These are phyloP conservation scores for Pseudofabraea citricarpa DNA, from an alignment of 2,329 filamentous ascomycete species.

Conservation along the genomic window DNA sequence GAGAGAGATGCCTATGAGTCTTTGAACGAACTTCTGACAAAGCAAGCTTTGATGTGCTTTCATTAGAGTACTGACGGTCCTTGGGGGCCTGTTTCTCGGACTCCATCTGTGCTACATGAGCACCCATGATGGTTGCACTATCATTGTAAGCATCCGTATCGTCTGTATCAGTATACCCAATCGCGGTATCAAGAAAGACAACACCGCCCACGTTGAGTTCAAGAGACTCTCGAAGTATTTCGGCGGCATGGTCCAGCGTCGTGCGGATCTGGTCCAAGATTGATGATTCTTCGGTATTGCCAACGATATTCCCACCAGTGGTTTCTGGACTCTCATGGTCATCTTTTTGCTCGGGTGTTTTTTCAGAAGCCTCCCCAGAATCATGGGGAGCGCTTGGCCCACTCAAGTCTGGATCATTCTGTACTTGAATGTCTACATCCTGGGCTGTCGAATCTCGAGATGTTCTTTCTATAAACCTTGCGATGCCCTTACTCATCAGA, in stretches of 20 bases:
- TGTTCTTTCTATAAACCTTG: constrained; percentile 16
- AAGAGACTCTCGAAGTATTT: constrained; percentile 23
- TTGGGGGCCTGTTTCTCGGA: constrained; percentile 3
- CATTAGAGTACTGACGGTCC: constrained; percentile 2
- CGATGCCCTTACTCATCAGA: constrained; percentile 19
- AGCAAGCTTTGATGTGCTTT: background rate
- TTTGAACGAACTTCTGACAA: background rate
- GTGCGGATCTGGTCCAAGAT: constrained; percentile 22
- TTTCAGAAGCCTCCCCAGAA: too few relatives aligned
- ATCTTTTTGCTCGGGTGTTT: background rate
- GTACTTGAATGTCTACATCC: background rate
- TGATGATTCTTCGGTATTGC: constrained; percentile 3
- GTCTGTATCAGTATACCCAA: constrained; percentile 13
- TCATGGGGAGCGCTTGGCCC: background rate
- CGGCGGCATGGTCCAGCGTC: constrained; percentile 22
- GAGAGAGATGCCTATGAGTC: constrained; percentile 7
- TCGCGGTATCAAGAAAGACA: constrained; percentile 23
- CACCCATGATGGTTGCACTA: constrained; percentile 6
- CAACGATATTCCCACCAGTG: background rate
- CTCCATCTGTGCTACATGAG: constrained; percentile 7
- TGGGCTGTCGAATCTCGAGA: constrained; percentile 1
- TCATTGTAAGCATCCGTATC: constrained; percentile 9
- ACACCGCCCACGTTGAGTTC: constrained; percentile 23
- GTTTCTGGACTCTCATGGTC: background rate
- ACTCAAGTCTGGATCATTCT: background rate